phyloP scores from a whole-genome alignment of 2,329 filamentous ascomycete genomes.

The Exophiala calicioides region DNA sequence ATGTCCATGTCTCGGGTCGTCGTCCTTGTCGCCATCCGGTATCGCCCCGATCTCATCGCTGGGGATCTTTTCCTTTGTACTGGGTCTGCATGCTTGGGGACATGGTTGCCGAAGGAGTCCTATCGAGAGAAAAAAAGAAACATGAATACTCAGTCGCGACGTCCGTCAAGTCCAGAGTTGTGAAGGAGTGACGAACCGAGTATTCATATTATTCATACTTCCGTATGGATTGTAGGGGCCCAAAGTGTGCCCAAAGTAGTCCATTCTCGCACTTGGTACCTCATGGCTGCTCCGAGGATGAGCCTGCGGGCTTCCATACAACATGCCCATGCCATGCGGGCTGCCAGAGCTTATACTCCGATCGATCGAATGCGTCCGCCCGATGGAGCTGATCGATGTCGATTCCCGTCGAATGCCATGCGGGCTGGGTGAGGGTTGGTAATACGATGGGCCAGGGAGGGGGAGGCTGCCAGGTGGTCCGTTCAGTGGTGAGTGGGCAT shows the following conservation, averaged over 20 bases:
- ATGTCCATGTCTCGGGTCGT: constrained; percentile 19
- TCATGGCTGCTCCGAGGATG: constrained; percentile 24
- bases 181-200: constrained; percentile 33
- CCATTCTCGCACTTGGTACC: constrained; percentile 19
- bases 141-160: constrained; percentile 27
- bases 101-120: constrained; percentile 16
- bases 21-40: neutral
- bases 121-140: constrained; percentile 19
- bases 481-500: constrained; percentile 43
- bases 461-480: constrained; percentile 43
- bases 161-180: constrained; percentile 30
- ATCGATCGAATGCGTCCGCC: constrained; percentile 34
- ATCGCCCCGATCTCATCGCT: constrained; percentile 10
- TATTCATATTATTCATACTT: constrained; percentile 31
- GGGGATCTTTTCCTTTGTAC: constrained; percentile 21
- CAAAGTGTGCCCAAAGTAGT: constrained; percentile 30
- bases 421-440: constrained; percentile 15
- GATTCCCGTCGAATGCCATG: constrained; percentile 38
- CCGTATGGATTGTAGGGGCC: constrained; percentile 28
- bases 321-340: constrained; percentile 24
- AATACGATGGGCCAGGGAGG: constrained; percentile 41
- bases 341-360: constrained; percentile 19
- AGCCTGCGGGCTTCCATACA: constrained; percentile 20
- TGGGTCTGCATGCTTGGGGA: constrained; percentile 11
- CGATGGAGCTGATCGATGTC: constrained; percentile 33